Conservation (phyloP, 768 basidiomycete genomes). For the Suillus tomentosus region DNA sequence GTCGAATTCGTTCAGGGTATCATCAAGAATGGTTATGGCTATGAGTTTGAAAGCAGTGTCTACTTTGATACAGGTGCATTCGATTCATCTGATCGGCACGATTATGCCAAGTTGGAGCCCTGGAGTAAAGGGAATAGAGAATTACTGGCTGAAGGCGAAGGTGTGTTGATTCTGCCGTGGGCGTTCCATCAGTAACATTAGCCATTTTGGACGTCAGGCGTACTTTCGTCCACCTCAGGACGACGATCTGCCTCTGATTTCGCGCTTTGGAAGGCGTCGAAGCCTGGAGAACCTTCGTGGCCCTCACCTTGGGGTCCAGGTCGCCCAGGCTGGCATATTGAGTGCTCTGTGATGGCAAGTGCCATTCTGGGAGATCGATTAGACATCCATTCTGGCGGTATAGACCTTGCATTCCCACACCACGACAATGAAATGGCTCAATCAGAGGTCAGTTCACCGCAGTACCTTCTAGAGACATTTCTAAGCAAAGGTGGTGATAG, state of each 20-base stretch:
- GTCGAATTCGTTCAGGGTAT: conserved; percentile 86
- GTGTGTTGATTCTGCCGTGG: conserved; percentile 39
- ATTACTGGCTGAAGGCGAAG: conserved; percentile 90
- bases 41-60: conserved; percentile 77
- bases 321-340: conserved; percentile 99
- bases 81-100: conserved; percentile 72
- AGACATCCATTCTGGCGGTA: conserved; percentile 98
- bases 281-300: conserved; percentile 96
- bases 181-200: background rate
- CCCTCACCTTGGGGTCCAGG: conserved; percentile 93
- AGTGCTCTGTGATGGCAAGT: conserved; percentile 98
- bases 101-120: conserved; percentile 94
- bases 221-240: conserved; percentile 56
- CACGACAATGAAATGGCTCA: conserved; percentile 99
- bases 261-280: conserved; percentile 96
- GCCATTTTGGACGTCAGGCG: conserved; percentile 41
- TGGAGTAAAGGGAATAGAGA: conserved; percentile 95
- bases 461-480: background rate
- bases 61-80: conserved; percentile 90
- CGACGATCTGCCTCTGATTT: conserved; percentile 90
- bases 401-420: conserved; percentile 98
- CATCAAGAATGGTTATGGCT: conserved; percentile 78
- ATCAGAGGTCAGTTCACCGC: conserved; percentile 66
- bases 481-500: conserved; percentile 42
- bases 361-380: conserved; percentile 87